Conservation (phyloP, 371 early-diverging fungal genomes). For the Actinomortierella ambigua region DNA sequence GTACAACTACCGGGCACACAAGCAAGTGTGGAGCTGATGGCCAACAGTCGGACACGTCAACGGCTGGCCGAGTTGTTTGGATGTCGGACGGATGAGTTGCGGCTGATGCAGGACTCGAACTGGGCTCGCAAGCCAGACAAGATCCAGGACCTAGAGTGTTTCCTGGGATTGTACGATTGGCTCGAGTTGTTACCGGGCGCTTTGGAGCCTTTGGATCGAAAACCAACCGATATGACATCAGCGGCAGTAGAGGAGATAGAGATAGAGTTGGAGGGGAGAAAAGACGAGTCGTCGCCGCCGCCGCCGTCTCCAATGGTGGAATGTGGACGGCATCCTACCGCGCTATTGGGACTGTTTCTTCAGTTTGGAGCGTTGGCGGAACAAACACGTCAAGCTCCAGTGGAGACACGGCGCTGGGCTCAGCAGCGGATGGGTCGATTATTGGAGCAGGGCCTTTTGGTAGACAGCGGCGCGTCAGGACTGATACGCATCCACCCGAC, state of each 20-base stretch:
- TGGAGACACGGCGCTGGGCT: constrained; percentile 27
- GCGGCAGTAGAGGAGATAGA: not conserved
- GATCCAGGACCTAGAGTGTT: constrained; percentile 44
- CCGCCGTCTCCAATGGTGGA: not conserved
- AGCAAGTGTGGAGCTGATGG: constrained; percentile 23
- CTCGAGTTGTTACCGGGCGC: constrained; percentile 44
- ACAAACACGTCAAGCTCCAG: constrained; percentile 11
- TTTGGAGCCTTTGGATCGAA: constrained; percentile 11
- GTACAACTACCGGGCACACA: constrained; percentile 31
- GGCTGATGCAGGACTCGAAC: constrained; percentile 40
- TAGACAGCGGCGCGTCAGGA: not conserved
- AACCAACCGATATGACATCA: not conserved
- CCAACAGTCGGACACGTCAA: constrained; percentile 15
- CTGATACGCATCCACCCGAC: no score
- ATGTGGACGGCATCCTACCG: constrained; percentile 28
- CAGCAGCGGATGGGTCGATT: constrained; percentile 27
- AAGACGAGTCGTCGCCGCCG: not conserved
- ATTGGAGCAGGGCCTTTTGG: constrained; percentile 19
- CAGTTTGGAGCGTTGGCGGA: constrained; percentile 38
- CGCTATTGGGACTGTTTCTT: constrained; percentile 20
- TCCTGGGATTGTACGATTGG: constrained; percentile 41
- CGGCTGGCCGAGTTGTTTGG: constrained; percentile 14
- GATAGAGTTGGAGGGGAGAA: not conserved
- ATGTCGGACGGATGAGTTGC: constrained; percentile 30
- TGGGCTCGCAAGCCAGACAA: constrained; percentile 34